A percentile compares a stretch with the other conserved stretches of the same genome.
These are phyloP conservation scores for Myrica gale DNA, from an alignment of 306 rosid species.

Conservation along the genomic window DNA sequence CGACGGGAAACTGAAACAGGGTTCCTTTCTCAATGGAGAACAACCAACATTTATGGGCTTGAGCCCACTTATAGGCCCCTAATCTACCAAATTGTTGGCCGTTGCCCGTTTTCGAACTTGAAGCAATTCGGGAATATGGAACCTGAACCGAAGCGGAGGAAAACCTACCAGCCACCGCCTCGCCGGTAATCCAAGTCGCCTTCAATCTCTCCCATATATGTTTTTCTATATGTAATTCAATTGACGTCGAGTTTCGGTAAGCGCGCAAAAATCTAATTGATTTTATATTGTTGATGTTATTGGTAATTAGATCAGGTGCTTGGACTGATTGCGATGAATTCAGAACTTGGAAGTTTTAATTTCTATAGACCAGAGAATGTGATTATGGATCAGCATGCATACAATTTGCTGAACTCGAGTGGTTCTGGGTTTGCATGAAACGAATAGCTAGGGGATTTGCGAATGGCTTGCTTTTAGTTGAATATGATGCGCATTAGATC, in stretches of 20 bases:
- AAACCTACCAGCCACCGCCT: slow-evolving; percentile 27
- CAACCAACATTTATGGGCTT: background rate
- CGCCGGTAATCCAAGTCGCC: slow-evolving; percentile 24
- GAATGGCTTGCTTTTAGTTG: background rate
- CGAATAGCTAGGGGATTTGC: background rate
- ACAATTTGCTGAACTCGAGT: background rate
- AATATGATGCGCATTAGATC: background rate
- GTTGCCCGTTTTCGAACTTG: background rate
- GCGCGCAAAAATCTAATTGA: background rate
- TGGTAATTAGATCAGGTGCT: background rate
- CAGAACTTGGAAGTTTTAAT: background rate
- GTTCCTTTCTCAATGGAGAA: background rate
- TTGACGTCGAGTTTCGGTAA: background rate
- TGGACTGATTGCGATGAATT: background rate
- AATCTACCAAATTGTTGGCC: background rate
- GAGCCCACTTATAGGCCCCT: background rate
- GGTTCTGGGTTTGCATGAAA: background rate
- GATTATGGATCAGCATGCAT: background rate
- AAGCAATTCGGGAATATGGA: slow-evolving; percentile 20
- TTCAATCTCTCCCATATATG: background rate
- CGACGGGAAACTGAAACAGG: background rate
- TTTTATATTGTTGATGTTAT: background rate
- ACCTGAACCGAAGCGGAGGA: slow-evolving; percentile 36
- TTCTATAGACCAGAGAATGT: background rate
- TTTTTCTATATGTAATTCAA: background rate